Evolutionary conservation across 768 basidiomycete genomes (phyloP), one percentile per base, ranked within the genome.

Genomic region (Ramaria rubella): DNA sequence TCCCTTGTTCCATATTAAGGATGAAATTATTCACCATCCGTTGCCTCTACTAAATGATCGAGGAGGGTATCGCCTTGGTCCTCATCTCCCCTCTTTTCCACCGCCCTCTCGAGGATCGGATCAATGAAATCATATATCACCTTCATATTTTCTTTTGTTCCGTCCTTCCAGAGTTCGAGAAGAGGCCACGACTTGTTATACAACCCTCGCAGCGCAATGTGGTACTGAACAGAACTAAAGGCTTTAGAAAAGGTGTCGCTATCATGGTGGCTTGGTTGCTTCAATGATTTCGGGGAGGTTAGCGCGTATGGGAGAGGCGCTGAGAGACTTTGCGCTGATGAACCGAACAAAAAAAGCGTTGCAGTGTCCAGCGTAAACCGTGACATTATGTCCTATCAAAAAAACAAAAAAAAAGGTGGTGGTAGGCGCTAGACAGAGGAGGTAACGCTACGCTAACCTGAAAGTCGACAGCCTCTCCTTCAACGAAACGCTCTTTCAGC

Each of bases 341-440:
- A 62, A 4, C 76, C 79, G 52, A 80, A 80, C 43, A 82, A 66
- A 59, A 80, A 81, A 53, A 79, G 76, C 2, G 80, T 74, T 0
- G 82, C 80, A 4, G 79, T 70, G 48, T 67, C 66, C 27, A 67
- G 59, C 14, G 66, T 67, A 52, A 65, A 65, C 5, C 63, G 27
- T 14, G 40, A 43, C 38, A 55, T 55, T 38, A 33, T 24, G 19
- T 55, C 53, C 53, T 55, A 12, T 14, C 11, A 17, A 26, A 31
- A 43, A 14, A 55, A 24, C 21, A 27, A 45, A n/a, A n/a, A n/a
- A n/a, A n/a, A n/a, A n/a, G n/a, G n/a, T n/a, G n/a, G n/a, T n/a
- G n/a, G n/a, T 11, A 21, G 17, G 21, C 12, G 40, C 43, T 52
- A 21, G 33, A 6, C 11, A 26, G 26, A 15, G 36, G 26, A 45